These are phyloP conservation scores for Trichoderma afroharzianum DNA, from an alignment of 2,329 filamentous ascomycete species.

Conservation along the genomic window DNA sequence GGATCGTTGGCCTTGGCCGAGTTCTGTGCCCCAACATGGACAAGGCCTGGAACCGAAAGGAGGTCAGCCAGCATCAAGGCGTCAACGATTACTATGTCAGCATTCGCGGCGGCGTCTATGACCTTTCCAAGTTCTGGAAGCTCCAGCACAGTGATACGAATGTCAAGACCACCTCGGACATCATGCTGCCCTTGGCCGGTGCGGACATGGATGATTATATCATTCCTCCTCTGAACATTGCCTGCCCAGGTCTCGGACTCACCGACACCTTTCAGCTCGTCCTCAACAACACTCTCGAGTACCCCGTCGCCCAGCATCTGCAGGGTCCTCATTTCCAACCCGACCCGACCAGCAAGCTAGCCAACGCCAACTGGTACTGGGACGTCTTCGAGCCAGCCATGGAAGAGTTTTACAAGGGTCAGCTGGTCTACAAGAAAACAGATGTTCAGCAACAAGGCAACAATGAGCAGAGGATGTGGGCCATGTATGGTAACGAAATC, in stretches of 20 bases:
- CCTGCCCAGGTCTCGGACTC: conserved; percentile 70
- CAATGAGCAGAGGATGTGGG: conserved; percentile 70
- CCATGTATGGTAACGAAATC: conserved; percentile 68
- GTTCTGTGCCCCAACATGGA: conserved; percentile 86
- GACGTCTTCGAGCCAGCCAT: conserved; percentile 72
- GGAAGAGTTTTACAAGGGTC: conserved; percentile 80
- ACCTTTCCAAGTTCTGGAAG: conserved; percentile 85
- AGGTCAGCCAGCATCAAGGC: conserved; percentile 70
- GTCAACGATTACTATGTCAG: conserved; percentile 80
- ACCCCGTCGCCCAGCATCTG: conserved; percentile 59
- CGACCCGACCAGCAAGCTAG: conserved; percentile 55
- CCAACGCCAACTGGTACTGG: conserved; percentile 71
- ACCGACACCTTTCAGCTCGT: conserved; percentile 53
- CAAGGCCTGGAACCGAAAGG: conserved; percentile 75
- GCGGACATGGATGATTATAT: conserved; percentile 83
- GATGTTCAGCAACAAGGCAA: conserved; percentile 63
- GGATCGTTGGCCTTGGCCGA: conserved; percentile 81
- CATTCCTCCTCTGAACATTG: conserved; percentile 66
- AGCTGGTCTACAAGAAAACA: conserved; percentile 67
- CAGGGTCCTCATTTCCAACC: conserved; percentile 59
- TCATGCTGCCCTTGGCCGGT: conserved; percentile 78
- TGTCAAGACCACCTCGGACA: conserved; percentile 55
- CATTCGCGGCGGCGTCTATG: conserved; percentile 84
- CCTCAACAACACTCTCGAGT: conserved; percentile 60
- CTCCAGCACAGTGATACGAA: conserved; percentile 73